phyloP scores from a whole-genome alignment of 805 yeast species.

The Candida multigemmis region DNA sequence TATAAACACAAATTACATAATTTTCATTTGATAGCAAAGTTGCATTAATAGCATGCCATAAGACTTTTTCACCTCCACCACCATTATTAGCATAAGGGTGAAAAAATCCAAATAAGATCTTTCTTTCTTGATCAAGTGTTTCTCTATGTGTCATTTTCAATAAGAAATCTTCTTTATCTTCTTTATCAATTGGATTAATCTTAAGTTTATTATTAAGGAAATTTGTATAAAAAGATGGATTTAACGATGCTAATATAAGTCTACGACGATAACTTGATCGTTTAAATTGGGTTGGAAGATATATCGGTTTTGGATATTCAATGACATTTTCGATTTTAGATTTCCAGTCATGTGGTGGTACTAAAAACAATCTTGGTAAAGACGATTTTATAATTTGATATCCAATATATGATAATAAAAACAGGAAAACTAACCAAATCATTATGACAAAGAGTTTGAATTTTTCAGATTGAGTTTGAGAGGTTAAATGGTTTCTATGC shows the following conservation, averaged over 20 bases:
- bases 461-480: no score
- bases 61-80: slow-evolving; percentile 96
- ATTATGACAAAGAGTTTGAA: no score
- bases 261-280: slow-evolving; percentile 31
- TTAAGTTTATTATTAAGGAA: slow-evolving; percentile 26
- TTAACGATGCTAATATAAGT: slow-evolving; percentile 22
- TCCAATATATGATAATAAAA: no score
- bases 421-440: no score
- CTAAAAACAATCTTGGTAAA: slow-evolving; percentile 24
- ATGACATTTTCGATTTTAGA: slow-evolving; percentile 23
- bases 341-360: slow-evolving; percentile 31
- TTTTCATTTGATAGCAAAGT: slow-evolving; percentile 43
- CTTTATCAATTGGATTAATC: slow-evolving; percentile 18
- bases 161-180: slow-evolving; percentile 12
- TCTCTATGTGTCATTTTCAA: slow-evolving; percentile 20
- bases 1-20: slow-evolving; percentile 62
- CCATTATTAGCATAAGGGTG: slow-evolving; percentile 96
- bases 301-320: slow-evolving; percentile 23
- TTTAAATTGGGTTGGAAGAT: slow-evolving; percentile 24
- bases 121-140: slow-evolving; percentile 28
- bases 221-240: slow-evolving; percentile 31
- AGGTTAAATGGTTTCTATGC: no score
- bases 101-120: slow-evolving; percentile 68
- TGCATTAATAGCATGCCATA: slow-evolving; percentile 86
- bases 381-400: slow-evolving; percentile 13